Evolutionary conservation across 768 basidiomycete genomes (phyloP).

Genomic region (Naganishia friedmannii): DNA sequence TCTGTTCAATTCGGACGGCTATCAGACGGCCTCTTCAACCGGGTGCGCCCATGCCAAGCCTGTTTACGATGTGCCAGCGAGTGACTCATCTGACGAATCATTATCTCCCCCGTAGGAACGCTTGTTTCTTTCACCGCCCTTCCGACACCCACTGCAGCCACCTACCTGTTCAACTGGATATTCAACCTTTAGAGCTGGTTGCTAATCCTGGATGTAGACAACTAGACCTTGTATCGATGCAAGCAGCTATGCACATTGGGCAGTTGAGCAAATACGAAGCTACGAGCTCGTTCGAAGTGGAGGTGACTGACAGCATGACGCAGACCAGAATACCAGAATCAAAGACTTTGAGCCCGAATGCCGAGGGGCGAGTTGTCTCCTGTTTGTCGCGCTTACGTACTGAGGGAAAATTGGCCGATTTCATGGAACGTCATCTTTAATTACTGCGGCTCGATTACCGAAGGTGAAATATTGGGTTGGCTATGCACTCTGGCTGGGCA

Average conservation of each 20-base stretch:
- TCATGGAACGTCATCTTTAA: not conserved
- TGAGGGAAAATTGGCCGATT: not conserved
- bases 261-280: too few relatives aligned
- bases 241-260: too few relatives aligned
- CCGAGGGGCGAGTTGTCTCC: not conserved
- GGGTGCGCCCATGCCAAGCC: not conserved
- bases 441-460: conserved; percentile 3
- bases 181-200: too few relatives aligned
- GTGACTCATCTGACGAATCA: not conserved
- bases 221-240: too few relatives aligned
- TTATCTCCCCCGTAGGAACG: not conserved
- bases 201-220: too few relatives aligned
- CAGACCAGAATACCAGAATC: too few relatives aligned
- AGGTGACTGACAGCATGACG: too few relatives aligned
- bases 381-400: not conserved
- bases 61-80: not conserved
- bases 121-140: not conserved
- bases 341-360: not conserved
- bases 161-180: too few relatives aligned
- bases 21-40: not conserved
- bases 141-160: too few relatives aligned
- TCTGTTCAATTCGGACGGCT: not conserved
- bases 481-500: not conserved
- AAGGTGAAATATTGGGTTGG: not conserved
- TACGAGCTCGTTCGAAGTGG: not conserved